A percentile compares a stretch with the other conserved stretches of the same genome.
These are phyloP conservation scores for Trametes polyzona DNA, from an alignment of 1,284 basidiomycete genomes.

Conservation along the genomic window DNA sequence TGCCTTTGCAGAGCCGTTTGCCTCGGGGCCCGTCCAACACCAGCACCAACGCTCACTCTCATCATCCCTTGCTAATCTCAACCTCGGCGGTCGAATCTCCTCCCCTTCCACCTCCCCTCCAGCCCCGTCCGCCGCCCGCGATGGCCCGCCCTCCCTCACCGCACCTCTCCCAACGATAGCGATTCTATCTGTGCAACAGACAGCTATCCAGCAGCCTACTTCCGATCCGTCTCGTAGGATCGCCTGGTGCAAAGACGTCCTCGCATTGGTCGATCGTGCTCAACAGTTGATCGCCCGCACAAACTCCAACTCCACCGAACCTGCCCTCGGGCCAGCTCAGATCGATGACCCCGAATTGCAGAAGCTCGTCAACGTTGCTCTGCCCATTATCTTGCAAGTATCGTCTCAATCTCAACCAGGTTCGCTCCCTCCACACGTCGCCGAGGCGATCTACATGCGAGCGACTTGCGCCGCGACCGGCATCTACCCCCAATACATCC, in stretches of 20 bases:
- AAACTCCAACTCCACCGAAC: constrained; percentile 44
- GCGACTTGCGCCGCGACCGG: constrained; percentile 76
- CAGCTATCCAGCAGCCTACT: constrained; percentile 50
- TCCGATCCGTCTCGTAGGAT: constrained; percentile 65
- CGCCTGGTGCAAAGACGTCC: constrained; percentile 79
- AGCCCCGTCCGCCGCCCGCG: constrained; percentile 19
- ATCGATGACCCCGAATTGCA: constrained; percentile 68
- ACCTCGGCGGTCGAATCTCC: constrained; percentile 19
- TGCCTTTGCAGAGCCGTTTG: constrained; percentile 18
- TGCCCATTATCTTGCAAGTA: constrained; percentile 63
- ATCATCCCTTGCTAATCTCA: constrained; percentile 28
- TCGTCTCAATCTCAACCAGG: constrained; percentile 38
- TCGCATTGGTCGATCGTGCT: constrained; percentile 76
- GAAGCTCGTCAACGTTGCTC: constrained; percentile 66
- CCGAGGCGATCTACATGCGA: constrained; percentile 78
- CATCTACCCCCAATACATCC: constrained; percentile 60
- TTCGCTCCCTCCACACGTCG: constrained; percentile 52
- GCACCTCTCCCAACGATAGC: constrained; percentile 66
- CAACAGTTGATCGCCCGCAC: constrained; percentile 43
- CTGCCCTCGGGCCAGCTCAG: constrained; percentile 48
- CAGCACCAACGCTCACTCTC: constrained; percentile 28
- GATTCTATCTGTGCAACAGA: constrained; percentile 51
- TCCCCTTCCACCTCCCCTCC: constrained; percentile 24
- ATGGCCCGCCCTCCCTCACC: constrained; percentile 54
- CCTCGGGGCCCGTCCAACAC: constrained; percentile 26